Conservation (phyloP, 2,329 filamentous ascomycete species). For the Anthostomella pinea region DNA sequence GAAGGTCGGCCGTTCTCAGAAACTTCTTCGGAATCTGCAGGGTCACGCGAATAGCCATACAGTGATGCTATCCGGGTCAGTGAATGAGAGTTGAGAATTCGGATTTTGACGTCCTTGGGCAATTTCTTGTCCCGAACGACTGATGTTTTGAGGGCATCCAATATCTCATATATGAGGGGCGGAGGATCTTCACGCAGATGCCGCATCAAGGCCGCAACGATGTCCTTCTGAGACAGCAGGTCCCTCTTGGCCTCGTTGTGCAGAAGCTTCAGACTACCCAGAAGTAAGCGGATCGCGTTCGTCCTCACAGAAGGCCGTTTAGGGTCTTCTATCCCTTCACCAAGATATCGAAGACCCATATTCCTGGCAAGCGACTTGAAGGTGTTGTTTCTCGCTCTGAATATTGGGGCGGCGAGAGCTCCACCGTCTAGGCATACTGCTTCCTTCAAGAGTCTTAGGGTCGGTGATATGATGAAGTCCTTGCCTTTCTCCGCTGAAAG, state of each 20-base stretch:
- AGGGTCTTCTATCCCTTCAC: conserved; percentile 59
- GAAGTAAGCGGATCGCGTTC: conserved; percentile 76
- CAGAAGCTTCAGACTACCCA: conserved; percentile 76
- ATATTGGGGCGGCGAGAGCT: conserved; percentile 71
- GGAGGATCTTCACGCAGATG: conserved; percentile 76
- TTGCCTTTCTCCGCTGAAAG: conserved; percentile 78
- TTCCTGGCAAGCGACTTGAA: conserved; percentile 79
- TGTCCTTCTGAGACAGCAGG: conserved; percentile 72
- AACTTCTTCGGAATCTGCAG: conserved; percentile 30
- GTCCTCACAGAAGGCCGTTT: conserved; percentile 77
- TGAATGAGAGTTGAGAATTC: conserved; percentile 71
- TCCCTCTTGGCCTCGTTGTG: conserved; percentile 76
- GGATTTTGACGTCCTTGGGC: conserved; percentile 69
- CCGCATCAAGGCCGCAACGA: conserved; percentile 70
- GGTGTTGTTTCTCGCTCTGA: conserved; percentile 73
- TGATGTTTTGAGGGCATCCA: conserved; percentile 66
- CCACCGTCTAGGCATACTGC: conserved; percentile 85
- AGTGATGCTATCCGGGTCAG: conserved; percentile 70
- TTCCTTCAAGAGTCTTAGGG: conserved; percentile 80
- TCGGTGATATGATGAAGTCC: conserved; percentile 85
- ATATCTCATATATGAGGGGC: conserved; percentile 69
- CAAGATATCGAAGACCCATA: conserved; percentile 64
- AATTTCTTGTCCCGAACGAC: conserved; percentile 75
- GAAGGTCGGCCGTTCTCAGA: conserved; percentile 40
- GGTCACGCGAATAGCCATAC: conserved; percentile 60